Percentiles rank a stretch among this genome's conserved stretches.
These are phyloP conservation scores for Lepidium aucheri DNA, from an alignment of 345 rosid genomes.

Conservation along the genomic window DNA sequence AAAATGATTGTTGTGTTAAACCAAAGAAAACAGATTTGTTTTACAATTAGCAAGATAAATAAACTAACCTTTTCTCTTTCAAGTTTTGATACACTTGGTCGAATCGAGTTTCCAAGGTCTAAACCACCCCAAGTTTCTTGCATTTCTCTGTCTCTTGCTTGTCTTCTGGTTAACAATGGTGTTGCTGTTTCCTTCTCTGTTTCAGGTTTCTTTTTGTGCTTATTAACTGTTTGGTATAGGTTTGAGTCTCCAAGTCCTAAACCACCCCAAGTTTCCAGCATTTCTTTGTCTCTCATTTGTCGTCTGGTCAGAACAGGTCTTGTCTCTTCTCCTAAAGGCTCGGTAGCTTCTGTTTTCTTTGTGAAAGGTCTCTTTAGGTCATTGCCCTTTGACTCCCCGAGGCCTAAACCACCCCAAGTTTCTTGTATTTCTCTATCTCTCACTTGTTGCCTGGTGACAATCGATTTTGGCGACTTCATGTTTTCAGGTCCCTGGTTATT, in stretches of 20 bases:
- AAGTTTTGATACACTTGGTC: conserved; percentile 65
- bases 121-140: conserved; percentile 90
- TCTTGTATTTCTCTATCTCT: conserved; percentile 74
- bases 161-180: conserved; percentile 29
- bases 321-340: conserved; percentile 23
- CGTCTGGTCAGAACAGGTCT: conserved; percentile 33
- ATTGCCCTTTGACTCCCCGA: conserved; percentile 50
- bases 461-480: conserved; percentile 34
- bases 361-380: conserved; percentile 53
- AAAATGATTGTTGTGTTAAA: neutral
- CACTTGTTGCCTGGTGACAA: conserved; percentile 32
- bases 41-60: neutral
- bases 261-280: conserved; percentile 90
- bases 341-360: conserved; percentile 38
- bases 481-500: conserved; percentile 39
- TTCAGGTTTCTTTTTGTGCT: conserved; percentile 41
- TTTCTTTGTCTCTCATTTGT: conserved; percentile 67
- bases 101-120: conserved; percentile 65
- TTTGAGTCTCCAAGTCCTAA: conserved; percentile 64
- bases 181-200: conserved; percentile 41
- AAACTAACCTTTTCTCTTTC: conserved; percentile 72
- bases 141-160: conserved; percentile 73
- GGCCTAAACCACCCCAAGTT: conserved; percentile 83
- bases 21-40: neutral
- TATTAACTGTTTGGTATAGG: neutral